Conservation (phyloP, 2,329 filamentous ascomycete genomes). For the Fusarium sp. region DNA sequence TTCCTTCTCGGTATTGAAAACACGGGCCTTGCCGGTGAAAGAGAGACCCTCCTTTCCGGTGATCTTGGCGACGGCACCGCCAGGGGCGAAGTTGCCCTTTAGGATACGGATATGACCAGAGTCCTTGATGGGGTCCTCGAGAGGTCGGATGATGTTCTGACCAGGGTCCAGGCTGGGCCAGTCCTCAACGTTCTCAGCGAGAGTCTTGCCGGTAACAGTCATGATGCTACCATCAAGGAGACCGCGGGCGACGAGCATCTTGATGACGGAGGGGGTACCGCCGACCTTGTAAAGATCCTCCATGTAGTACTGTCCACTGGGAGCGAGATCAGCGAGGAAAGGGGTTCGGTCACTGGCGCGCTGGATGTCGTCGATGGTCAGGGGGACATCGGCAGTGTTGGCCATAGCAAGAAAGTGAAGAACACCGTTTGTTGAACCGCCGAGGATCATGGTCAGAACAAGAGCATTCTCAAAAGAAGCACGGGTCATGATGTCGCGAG, state of each 20-base stretch:
- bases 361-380: slow-evolving; percentile 86
- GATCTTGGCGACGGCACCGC: slow-evolving; percentile 93
- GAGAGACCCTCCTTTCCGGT: slow-evolving; percentile 91
- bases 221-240: slow-evolving; percentile 81
- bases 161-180: slow-evolving; percentile 81
- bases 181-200: slow-evolving; percentile 81
- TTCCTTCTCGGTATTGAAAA: slow-evolving; percentile 87
- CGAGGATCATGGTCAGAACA: slow-evolving; percentile 91
- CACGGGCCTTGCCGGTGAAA: slow-evolving; percentile 83
- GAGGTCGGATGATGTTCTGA: slow-evolving; percentile 87
- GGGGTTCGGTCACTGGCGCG: slow-evolving; percentile 84
- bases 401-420: slow-evolving; percentile 93
- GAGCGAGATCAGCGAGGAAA: slow-evolving; percentile 86
- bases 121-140: slow-evolving; percentile 78
- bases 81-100: slow-evolving; percentile 86
- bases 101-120: slow-evolving; percentile 92
- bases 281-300: slow-evolving; percentile 88
- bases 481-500: slow-evolving; percentile 82
- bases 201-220: slow-evolving; percentile 85
- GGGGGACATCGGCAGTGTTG: slow-evolving; percentile 79
- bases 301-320: slow-evolving; percentile 86
- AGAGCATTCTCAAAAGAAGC: slow-evolving; percentile 88
- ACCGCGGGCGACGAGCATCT: slow-evolving; percentile 80
- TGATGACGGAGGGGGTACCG: slow-evolving; percentile 86
- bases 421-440: slow-evolving; percentile 89